Percentiles rank a stretch among this genome's conserved stretches.
phyloP scores from a whole-genome alignment of 192 early-diverging fungal species.

The Podila horticola region DNA sequence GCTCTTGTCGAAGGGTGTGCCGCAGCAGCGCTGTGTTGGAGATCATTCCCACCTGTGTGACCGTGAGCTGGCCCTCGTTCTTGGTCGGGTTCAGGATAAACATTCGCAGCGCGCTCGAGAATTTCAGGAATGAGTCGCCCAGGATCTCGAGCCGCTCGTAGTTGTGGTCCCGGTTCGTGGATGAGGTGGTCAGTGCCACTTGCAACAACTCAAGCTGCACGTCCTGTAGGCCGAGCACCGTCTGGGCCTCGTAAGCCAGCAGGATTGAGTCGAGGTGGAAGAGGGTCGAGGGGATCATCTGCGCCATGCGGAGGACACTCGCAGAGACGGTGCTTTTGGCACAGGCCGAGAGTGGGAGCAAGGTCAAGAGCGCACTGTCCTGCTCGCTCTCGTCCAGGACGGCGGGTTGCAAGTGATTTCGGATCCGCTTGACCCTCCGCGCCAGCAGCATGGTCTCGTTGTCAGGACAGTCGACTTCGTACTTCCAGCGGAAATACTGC shows the following conservation, averaged over 20 bases:
- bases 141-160: slow-evolving; percentile 91
- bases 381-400: not conserved
- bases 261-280: slow-evolving; percentile 67
- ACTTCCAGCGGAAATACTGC: not conserved
- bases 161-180: slow-evolving; percentile 68
- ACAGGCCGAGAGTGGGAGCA: slow-evolving; percentile 15
- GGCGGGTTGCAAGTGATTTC: not conserved
- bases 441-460: not conserved
- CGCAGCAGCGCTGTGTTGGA: slow-evolving; percentile 76
- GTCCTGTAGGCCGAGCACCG: slow-evolving; percentile 49
- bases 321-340: slow-evolving; percentile 39
- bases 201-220: slow-evolving; percentile 54
- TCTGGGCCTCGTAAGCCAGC: slow-evolving; percentile 51
- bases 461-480: not conserved
- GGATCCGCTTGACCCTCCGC: not conserved
- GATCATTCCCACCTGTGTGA: slow-evolving; percentile 70
- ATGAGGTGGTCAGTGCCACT: slow-evolving; percentile 77
- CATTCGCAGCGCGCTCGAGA: slow-evolving; percentile 72
- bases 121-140: slow-evolving; percentile 90
- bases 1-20: slow-evolving; percentile 55
- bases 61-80: slow-evolving; percentile 82
- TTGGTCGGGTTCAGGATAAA: slow-evolving; percentile 75
- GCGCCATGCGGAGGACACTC: slow-evolving; percentile 48
- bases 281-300: slow-evolving; percentile 69
- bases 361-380: not conserved